Percentiles rank a stretch among this genome's conserved stretches.
These are phyloP conservation scores for Boletus patriciae DNA, from an alignment of 768 basidiomycete genomes.

Conservation along the genomic window DNA sequence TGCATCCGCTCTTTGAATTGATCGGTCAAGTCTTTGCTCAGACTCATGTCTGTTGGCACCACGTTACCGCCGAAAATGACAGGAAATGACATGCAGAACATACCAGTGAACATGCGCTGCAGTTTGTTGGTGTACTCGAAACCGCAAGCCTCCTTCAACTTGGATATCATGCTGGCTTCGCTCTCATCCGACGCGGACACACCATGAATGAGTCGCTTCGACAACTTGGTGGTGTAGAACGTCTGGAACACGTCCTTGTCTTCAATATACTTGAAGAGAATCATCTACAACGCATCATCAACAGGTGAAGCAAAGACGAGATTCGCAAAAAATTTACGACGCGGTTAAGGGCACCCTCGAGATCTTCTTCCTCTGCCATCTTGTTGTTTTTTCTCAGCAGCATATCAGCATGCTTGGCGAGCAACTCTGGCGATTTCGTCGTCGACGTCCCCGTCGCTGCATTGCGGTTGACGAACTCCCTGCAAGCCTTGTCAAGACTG, in stretches of 20 bases:
- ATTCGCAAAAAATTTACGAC: constrained; percentile 56
- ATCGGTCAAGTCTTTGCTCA: constrained; percentile 94
- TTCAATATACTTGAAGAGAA: constrained; percentile 96
- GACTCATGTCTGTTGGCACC: constrained; percentile 75
- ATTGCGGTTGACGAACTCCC: constrained; percentile 94
- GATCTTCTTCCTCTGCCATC: constrained; percentile 85
- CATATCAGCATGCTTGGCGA: constrained; percentile 90
- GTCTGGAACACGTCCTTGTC: constrained; percentile 99
- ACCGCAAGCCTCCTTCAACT: constrained; percentile 94
- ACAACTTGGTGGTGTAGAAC: constrained; percentile 93
- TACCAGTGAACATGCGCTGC: constrained; percentile 95
- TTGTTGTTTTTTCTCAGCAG: constrained; percentile 94
- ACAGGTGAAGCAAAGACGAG: neutral
- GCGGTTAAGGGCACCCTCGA: constrained; percentile 87
- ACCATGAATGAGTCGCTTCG: constrained; percentile 87
- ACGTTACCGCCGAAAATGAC: constrained; percentile 1
- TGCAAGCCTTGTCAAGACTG: constrained; percentile 90
- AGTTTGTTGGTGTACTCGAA: constrained; percentile 97
- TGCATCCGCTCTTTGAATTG: constrained; percentile 94
- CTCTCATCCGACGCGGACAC: constrained; percentile 94
- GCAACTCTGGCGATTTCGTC: constrained; percentile 85
- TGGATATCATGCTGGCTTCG: constrained; percentile 97
- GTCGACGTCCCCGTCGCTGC: constrained; percentile 81
- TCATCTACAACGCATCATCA: constrained; percentile 62
- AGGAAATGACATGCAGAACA: constrained; percentile 6